Conservation (phyloP, 805 yeast genomes). For the Zygosaccharomyces kombuchaensis region DNA sequence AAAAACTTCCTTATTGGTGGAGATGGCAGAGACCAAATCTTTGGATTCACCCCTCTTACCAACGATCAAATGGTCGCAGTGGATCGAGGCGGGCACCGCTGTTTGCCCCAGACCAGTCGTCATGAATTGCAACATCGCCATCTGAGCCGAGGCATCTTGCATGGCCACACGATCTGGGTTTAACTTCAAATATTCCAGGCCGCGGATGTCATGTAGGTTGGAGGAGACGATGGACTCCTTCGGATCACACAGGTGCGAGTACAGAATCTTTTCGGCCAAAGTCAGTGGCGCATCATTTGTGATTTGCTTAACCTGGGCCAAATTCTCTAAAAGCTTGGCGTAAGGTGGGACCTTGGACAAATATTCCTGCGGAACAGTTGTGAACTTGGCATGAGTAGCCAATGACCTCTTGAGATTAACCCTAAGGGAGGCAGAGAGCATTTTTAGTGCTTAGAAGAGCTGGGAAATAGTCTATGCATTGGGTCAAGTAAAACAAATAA, state of each 20-base stretch:
- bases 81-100: constrained; percentile 91
- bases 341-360: constrained; percentile 84
- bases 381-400: constrained; percentile 24
- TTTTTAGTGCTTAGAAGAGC: constrained; percentile 6
- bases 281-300: constrained; percentile 76
- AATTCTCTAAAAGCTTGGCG: constrained; percentile 61
- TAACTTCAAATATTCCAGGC: constrained; percentile 83
- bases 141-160: constrained; percentile 99
- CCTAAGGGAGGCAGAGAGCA: constrained; percentile 27
- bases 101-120: constrained; percentile 87
- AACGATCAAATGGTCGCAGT: constrained; percentile 96
- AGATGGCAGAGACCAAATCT: constrained; percentile 77
- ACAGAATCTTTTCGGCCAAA: constrained; percentile 88
- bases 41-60: constrained; percentile 89
- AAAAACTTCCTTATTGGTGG: constrained; percentile 89
- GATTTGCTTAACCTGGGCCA: constrained; percentile 58
- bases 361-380: constrained; percentile 54
- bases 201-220: constrained; percentile 59
- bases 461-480: not conserved
- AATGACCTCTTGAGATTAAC: constrained; percentile 20
- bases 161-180: constrained; percentile 98
- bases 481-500: too few relatives aligned
- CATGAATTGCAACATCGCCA: constrained; percentile 98
- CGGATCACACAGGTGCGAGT: constrained; percentile 87
- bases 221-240: constrained; percentile 68